These are phyloP conservation scores for Sclerotinia sclerotiorum DNA, from an alignment of 2,329 filamentous ascomycete genomes.

Conservation along the genomic window DNA sequence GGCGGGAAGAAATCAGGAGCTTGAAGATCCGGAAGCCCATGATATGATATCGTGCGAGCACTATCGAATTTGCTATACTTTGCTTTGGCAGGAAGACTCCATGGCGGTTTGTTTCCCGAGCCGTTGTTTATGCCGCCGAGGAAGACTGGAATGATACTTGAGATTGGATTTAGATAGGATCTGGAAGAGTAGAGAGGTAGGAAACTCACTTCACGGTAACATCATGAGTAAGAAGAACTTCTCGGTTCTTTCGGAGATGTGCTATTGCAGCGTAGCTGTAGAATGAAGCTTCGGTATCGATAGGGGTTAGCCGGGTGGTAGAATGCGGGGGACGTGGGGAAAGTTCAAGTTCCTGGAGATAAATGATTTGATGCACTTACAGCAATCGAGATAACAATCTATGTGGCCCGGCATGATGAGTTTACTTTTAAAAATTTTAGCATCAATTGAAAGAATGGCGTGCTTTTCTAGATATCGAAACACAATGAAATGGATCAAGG, in stretches of 20 bases:
- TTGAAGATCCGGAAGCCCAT: slow-evolving; percentile 46
- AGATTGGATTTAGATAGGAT: slow-evolving; percentile 2
- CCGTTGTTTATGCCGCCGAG: slow-evolving; percentile 61
- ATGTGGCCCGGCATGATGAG: slow-evolving; percentile 59
- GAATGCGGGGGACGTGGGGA: slow-evolving; percentile 7
- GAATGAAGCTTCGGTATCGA: slow-evolving; percentile 55
- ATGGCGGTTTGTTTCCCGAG: slow-evolving; percentile 72
- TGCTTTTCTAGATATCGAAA: slow-evolving; percentile 1
- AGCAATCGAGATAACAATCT: slow-evolving; percentile 66
- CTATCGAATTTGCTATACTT: slow-evolving; percentile 54
- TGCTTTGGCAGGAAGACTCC: slow-evolving; percentile 67
- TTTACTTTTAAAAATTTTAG: background rate
- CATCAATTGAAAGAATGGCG: background rate
- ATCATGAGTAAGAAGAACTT: slow-evolving; percentile 55
- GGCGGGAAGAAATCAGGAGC: slow-evolving; percentile 54
- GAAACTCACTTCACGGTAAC: slow-evolving; percentile 64
- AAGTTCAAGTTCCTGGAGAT: background rate
- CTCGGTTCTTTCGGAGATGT: slow-evolving; percentile 57
- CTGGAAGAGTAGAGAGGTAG: background rate
- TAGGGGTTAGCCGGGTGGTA: background rate
- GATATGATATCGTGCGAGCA: slow-evolving; percentile 51
- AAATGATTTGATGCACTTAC: slow-evolving; percentile 44
- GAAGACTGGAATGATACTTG: slow-evolving; percentile 69
- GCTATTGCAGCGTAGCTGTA: slow-evolving; percentile 58
- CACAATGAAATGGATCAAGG: no score